Evolutionary conservation across 1,139 yeast genomes (phyloP), one percentile per base, ranked within the genome.

Genomic region (Saccharomyces hybrid): DNA sequence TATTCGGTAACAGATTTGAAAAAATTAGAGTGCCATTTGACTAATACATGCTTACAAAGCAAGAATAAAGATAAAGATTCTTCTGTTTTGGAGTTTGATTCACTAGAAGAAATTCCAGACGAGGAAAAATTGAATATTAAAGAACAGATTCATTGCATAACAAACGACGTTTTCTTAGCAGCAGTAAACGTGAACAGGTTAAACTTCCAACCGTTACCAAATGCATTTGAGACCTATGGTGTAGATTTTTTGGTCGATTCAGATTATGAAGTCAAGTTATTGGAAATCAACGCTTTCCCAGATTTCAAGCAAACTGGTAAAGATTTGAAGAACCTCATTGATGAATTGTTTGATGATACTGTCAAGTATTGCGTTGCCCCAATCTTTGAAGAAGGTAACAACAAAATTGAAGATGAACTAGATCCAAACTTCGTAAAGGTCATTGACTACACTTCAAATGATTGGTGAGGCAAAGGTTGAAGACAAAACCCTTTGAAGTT

Each of bases 251-350:
- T 93, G 57, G 87, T 93, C 7, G 83, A 82, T 60, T 74, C 73
- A 1, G 74, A 82, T 46, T 68, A 70, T 32, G 66, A 74, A 8
- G 93, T 87, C 3, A 76, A 76, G 49, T 69, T 93, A 47, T 73
- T 93, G 44, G 99, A 93, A 68, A 88, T 90, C 49, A 93, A 93
- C 66, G 85, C 98, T 8, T 93, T 86, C 67, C 99, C 99, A 0
- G 99, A 93, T 67, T 93, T 93, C 72, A 90, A 90, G 66, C 99
- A 93, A 71, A 93, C 98, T 0, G 99, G 99, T 11, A 80, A 74
- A 20, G 84, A 79, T 5, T 75, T 93, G 63, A 86, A 85, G 65
- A 74, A 65, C 1, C 65, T 91, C 28, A 88, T 93, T 31, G 75
- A 76, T 61, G 82, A 76, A 47, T 72, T 86, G 49, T 84, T 85